Evolutionary conservation across 1,139 yeast genomes (phyloP).

Genomic region (Lodderomyces parapsilosis): DNA sequence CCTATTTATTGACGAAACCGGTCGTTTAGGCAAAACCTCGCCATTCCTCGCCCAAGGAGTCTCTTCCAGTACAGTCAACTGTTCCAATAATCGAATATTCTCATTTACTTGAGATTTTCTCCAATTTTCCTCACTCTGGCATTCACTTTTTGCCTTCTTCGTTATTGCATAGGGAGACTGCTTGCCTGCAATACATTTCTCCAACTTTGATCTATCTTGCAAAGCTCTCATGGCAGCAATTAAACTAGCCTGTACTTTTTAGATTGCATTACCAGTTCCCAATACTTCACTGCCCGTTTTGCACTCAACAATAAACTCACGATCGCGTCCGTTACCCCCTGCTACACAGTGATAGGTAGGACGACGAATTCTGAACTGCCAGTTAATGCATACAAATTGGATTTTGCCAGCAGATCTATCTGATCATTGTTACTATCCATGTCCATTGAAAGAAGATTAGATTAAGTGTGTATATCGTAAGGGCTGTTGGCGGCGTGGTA

Average conservation of each 20-base stretch:
- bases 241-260: constrained; percentile 64
- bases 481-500: too few species aligned
- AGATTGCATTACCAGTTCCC: constrained; percentile 63
- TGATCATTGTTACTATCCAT: too few species aligned
- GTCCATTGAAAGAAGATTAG: too few species aligned
- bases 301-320: constrained; percentile 63
- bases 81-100: constrained; percentile 3
- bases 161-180: too few species aligned
- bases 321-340: constrained; percentile 53
- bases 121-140: too few species aligned
- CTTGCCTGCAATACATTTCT: constrained; percentile 67
- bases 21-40: neutral
- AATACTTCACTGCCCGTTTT: constrained; percentile 52
- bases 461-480: too few species aligned
- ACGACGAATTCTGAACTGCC: too few species aligned
- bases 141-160: too few species aligned
- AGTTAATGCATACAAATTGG: too few species aligned
- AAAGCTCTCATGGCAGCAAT: constrained; percentile 74
- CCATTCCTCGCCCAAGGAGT: neutral
- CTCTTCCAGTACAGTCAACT: constrained; percentile 6
- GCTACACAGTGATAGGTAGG: constrained; percentile 59
- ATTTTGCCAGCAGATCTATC: too few species aligned
- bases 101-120: constrained; percentile 6
- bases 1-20: constrained; percentile 14
- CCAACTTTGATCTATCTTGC: constrained; percentile 55